Conservation (phyloP, 1,284 basidiomycete genomes). For the Mycena citricolor region DNA sequence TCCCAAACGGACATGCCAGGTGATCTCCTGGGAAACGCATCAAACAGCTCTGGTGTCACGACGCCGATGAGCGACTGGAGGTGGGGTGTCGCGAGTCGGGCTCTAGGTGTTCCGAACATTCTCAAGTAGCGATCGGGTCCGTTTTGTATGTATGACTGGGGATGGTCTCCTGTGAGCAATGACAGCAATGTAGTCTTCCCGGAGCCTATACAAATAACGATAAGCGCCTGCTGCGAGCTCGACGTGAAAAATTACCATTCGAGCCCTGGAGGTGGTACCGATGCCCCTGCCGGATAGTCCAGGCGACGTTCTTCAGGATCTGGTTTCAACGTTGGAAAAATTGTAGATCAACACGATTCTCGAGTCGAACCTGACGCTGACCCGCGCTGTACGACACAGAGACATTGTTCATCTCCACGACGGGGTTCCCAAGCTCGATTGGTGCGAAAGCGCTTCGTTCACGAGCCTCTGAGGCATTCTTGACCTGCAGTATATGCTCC, state of each 20-base stretch:
- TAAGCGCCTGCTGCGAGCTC: too few relatives aligned
- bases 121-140: slow-evolving; percentile 51
- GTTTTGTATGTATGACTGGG: slow-evolving; percentile 82
- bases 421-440: slow-evolving; percentile 39
- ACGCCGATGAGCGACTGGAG: slow-evolving; percentile 70
- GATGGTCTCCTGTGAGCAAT: slow-evolving; percentile 91
- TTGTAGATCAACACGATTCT: neutral
- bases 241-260: slow-evolving; percentile 61
- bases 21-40: slow-evolving; percentile 82
- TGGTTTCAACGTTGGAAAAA: slow-evolving; percentile 26
- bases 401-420: slow-evolving; percentile 66
- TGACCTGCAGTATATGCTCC: slow-evolving; percentile 16
- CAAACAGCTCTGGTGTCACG: slow-evolving; percentile 86
- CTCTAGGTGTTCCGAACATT: slow-evolving; percentile 74
- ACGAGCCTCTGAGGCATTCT: neutral
- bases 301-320: slow-evolving; percentile 76
- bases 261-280: slow-evolving; percentile 86
- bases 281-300: slow-evolving; percentile 79
- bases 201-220: slow-evolving; percentile 58
- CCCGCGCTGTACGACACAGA: slow-evolving; percentile 76
- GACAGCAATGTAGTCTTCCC: slow-evolving; percentile 97
- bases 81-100: slow-evolving; percentile 54
- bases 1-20: slow-evolving; percentile 71
- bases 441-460: too few relatives aligned
- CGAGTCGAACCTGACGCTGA: slow-evolving; percentile 49